Base-by-base conservation (phyloP, 352 stramenopile genomes). In the Elongisporangium prolatum region DNA sequence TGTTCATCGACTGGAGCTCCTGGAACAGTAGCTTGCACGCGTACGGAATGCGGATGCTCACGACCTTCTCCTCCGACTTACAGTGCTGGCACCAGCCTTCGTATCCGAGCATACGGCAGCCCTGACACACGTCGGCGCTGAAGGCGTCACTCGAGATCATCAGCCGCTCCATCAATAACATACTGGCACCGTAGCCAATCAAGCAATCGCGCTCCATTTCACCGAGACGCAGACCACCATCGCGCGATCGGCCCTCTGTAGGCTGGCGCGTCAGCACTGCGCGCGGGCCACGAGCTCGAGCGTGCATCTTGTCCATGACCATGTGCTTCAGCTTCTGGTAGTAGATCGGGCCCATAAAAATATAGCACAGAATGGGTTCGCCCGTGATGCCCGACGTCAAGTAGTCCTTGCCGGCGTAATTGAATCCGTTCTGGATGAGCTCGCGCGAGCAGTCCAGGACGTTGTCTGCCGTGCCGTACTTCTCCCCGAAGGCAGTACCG, bases 311-410 rank as follows among this genome's bases (percentile, higher is more conserved):
- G 80, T 99, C 98, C 83, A 99, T 97, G n/a, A 99, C 98, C 98
- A 99, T 99, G 74, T 99, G 98, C 82, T 99, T 99, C 17, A 99
- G 84, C 74, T 99, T 99, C 75, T 99, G 98, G 72, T 99, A 99
- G 73, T 99, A 99, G 18, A 99, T 96, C 21, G 98, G 98, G 1
- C 98, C 98, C 65, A 98, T 98, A 71, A 99, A 99, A 63, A 99
- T 98, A 78, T 99, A 99, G 54, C 97, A 97, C 75, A 98, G 79
- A 18, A 99, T 88, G 4, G 97, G 95, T 63, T 99, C 95, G 47
- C 98, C 98, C 58, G 93, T 99, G 37, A 97, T 97, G 44, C 87
- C 87, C 18, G 80, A 94, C 48, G 91, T 98, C 37, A 99, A 74
- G 25, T 98, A 87, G 72, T 99, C 97, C 77, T 99, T 99, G 52